phyloP scores from a whole-genome alignment of 768 basidiomycete genomes.

The Boletus speciosus region DNA sequence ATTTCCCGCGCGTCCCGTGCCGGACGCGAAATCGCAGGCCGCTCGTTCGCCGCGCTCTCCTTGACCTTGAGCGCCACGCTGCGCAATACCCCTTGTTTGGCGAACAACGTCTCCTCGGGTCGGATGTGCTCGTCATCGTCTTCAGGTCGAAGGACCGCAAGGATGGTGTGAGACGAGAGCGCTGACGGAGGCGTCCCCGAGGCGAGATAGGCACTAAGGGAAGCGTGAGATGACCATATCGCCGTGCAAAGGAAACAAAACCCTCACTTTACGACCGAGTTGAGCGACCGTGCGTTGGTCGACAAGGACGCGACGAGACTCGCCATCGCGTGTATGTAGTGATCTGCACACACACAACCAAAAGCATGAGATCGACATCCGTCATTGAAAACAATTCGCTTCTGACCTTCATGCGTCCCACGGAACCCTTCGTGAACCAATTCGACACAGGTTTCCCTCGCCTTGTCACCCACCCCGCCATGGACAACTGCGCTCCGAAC shows the following conservation, averaged over 20 bases:
- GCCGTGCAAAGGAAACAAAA: neutral
- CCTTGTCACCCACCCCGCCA: conserved; percentile 73
- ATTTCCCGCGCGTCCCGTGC: conserved; percentile 81
- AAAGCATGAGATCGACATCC: neutral
- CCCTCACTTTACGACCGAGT: conserved; percentile 64
- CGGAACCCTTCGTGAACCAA: conserved; percentile 77
- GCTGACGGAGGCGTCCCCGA: conserved; percentile 66
- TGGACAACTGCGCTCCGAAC: conserved; percentile 54
- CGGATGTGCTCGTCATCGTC: conserved; percentile 28
- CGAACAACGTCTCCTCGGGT: conserved; percentile 49
- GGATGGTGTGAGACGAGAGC: conserved; percentile 56
- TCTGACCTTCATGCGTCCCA: conserved; percentile 60
- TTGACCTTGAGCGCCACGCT: conserved; percentile 71
- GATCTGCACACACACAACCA: conserved; percentile 41
- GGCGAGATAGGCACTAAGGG: conserved; percentile 55
- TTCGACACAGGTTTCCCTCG: conserved; percentile 68
- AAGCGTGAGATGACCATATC: conserved; percentile 3
- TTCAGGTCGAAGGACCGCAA: conserved; percentile 51
- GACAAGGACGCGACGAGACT: conserved; percentile 62
- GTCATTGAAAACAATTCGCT: accelerated
- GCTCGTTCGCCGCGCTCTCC: conserved; percentile 65
- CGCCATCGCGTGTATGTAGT: conserved; percentile 65
- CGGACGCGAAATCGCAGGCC: conserved; percentile 69
- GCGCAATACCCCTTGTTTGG: conserved; percentile 56
- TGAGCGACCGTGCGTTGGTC: conserved; percentile 56